These are phyloP conservation scores for Hamigera avellanea DNA, from an alignment of 495 filamentous ascomycete genomes.

Conservation along the genomic window DNA sequence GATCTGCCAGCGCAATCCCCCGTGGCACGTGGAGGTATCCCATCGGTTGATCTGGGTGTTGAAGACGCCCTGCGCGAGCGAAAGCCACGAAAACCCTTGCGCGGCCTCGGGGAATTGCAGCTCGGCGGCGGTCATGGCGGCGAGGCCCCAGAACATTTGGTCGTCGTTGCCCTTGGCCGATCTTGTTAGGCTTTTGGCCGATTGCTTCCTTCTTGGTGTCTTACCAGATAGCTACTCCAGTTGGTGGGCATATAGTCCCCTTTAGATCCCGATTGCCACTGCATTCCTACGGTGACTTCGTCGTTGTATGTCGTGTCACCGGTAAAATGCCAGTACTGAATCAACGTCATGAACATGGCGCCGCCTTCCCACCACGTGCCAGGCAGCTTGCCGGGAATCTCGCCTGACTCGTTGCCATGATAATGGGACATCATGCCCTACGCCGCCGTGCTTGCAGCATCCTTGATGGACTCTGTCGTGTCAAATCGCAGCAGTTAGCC, in stretches of 20 bases:
- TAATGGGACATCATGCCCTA: conserved; percentile 63
- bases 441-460: conserved; percentile 44
- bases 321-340: conserved; percentile 61
- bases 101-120: conserved; percentile 55
- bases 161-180: conserved; percentile 73
- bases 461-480: conserved; percentile 55
- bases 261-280: conserved; percentile 45
- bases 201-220: too few relatives aligned
- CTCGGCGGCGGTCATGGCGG: conserved; percentile 64
- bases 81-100: conserved; percentile 46
- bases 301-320: conserved; percentile 51
- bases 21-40: conserved; percentile 54
- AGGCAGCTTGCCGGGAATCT: conserved; percentile 46
- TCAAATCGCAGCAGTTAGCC: too few relatives aligned
- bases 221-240: conserved; percentile 36
- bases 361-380: conserved; percentile 69
- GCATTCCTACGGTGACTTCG: conserved; percentile 38
- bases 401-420: conserved; percentile 49
- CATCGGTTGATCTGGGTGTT: conserved; percentile 57
- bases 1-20: conserved; percentile 81
- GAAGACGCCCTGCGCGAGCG: conserved; percentile 48
- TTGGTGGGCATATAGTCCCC: conserved; percentile 46
- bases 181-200: too few relatives aligned
- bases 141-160: conserved; percentile 72
- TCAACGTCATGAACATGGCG: conserved; percentile 53